Evolutionary conservation across 2,329 filamentous ascomycete genomes (phyloP).

Genomic region (Bretziella fagacearum): DNA sequence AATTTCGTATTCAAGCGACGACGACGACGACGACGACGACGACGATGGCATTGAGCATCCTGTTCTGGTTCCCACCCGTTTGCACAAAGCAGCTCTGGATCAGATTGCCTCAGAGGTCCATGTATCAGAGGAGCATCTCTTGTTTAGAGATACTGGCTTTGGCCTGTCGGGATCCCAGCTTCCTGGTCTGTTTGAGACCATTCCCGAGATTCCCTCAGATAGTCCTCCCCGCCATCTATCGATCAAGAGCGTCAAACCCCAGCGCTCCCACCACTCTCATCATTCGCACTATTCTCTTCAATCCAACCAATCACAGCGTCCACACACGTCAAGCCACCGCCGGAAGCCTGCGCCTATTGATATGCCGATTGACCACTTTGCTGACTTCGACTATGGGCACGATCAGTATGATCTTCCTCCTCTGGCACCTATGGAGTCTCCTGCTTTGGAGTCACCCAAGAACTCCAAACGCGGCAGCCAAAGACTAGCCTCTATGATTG

Average conservation of each 20-base stretch:
- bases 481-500: constrained; percentile 1
- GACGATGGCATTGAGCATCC: not conserved
- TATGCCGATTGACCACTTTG: constrained; percentile 8
- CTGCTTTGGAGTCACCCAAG: not conserved
- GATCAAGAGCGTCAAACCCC: not conserved
- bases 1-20: constrained; percentile 4
- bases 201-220: constrained; percentile 14
- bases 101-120: constrained; percentile 11
- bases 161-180: constrained; percentile 22
- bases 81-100: constrained; percentile 8
- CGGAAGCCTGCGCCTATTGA: not conserved
- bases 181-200: constrained; percentile 19
- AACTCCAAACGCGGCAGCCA: not conserved
- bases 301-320: not conserved
- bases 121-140: constrained; percentile 22
- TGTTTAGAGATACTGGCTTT: constrained; percentile 24
- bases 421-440: not conserved
- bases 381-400: constrained; percentile 12
- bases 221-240: constrained; percentile 12
- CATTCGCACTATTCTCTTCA: constrained; percentile 1
- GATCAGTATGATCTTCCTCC: constrained; percentile 2
- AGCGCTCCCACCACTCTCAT: not conserved
- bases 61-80: not conserved
- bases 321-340: not conserved
- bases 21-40: constrained; percentile 2